These are phyloP conservation scores for Emydomyces testavorans DNA, from an alignment of 2,329 filamentous ascomycete species.

Conservation along the genomic window DNA sequence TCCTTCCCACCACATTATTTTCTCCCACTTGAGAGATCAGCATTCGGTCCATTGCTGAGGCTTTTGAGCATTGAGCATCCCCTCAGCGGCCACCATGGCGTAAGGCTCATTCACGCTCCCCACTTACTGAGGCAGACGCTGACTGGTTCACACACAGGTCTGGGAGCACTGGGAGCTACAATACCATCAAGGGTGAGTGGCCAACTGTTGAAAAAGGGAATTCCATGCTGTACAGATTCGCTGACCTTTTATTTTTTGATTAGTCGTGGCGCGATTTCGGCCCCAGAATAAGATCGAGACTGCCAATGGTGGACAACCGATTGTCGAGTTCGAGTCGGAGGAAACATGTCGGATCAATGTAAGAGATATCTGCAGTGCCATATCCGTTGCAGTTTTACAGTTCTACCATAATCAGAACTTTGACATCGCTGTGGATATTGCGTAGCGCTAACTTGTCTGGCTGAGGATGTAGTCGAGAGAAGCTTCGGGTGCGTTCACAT, in stretches of 20 bases:
- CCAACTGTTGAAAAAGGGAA: neutral
- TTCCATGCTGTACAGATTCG: neutral
- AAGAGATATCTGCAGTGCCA: slow-evolving; percentile 19
- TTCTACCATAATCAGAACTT: neutral
- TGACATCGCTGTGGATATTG: neutral
- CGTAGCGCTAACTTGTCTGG: slow-evolving; percentile 7
- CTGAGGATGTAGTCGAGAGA: slow-evolving; percentile 58
- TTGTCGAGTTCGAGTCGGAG: slow-evolving; percentile 76
- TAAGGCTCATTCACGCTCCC: slow-evolving; percentile 24
- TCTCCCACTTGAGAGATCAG: no score
- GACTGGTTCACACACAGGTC: slow-evolving; percentile 21
- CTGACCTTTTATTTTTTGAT: neutral
- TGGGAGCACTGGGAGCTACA: slow-evolving; percentile 27
- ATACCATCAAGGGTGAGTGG: slow-evolving; percentile 44
- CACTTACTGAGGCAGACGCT: slow-evolving; percentile 10
- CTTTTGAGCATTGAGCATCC: neutral
- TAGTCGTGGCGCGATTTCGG: slow-evolving; percentile 92
- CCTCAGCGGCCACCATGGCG: slow-evolving; percentile 32
- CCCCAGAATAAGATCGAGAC: slow-evolving; percentile 94
- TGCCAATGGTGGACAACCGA: slow-evolving; percentile 77
- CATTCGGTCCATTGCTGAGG: neutral
- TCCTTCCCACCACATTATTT: neutral
- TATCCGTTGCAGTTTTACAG: neutral
- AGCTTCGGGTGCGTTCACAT: slow-evolving; percentile 77
- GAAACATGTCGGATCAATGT: slow-evolving; percentile 83